A percentile compares a stretch with the other conserved stretches of the same genome.
Conservation (phyloP, 2,329 filamentous ascomycete species). For the Periconia sp. region DNA sequence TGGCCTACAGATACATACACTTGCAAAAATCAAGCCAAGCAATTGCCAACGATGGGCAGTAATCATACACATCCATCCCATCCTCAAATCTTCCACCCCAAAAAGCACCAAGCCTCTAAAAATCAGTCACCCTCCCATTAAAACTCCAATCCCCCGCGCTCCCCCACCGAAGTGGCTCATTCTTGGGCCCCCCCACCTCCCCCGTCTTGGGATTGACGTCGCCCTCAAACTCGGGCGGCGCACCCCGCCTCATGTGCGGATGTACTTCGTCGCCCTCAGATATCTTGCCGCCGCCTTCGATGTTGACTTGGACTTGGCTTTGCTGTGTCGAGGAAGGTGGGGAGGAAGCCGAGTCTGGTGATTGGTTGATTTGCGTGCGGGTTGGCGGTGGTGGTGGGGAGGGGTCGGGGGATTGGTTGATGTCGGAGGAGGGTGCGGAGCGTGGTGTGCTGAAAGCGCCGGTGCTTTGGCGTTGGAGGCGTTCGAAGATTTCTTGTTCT, state of each 20-base stretch:
- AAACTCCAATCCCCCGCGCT: conserved; percentile 83
- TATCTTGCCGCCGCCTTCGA: conserved; percentile 45
- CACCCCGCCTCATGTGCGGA: conserved; percentile 75
- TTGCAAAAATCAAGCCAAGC: too few relatives aligned
- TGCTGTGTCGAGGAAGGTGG: conserved; percentile 7
- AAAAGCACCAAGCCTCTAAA: conserved; percentile 48
- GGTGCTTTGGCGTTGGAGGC: conserved; percentile 78
- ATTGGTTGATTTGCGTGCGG: conserved; percentile 41
- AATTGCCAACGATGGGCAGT: too few relatives aligned
- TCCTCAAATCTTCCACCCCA: background rate
- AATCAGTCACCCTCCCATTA: conserved; percentile 94
- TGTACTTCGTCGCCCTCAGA: conserved; percentile 69
- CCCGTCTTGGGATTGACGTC: conserved; percentile 92
- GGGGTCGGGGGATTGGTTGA: conserved; percentile 40
- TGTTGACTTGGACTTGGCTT: conserved; percentile 27
- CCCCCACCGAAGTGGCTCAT: conserved; percentile 92
- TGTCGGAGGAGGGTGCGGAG: conserved; percentile 27
- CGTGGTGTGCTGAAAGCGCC: conserved; percentile 76
- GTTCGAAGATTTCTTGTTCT: conserved; percentile 89
- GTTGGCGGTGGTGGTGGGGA: conserved; percentile 18
- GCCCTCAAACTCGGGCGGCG: conserved; percentile 89
- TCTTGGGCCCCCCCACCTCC: conserved; percentile 96
- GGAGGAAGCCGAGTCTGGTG: conserved; percentile 25
- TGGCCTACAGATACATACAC: too few relatives aligned
- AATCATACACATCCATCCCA: too few relatives aligned